A percentile compares a stretch with the other conserved stretches of the same genome.
These are phyloP conservation scores for Parmelia sp. DNA, from an alignment of 495 filamentous ascomycete genomes.

Conservation along the genomic window DNA sequence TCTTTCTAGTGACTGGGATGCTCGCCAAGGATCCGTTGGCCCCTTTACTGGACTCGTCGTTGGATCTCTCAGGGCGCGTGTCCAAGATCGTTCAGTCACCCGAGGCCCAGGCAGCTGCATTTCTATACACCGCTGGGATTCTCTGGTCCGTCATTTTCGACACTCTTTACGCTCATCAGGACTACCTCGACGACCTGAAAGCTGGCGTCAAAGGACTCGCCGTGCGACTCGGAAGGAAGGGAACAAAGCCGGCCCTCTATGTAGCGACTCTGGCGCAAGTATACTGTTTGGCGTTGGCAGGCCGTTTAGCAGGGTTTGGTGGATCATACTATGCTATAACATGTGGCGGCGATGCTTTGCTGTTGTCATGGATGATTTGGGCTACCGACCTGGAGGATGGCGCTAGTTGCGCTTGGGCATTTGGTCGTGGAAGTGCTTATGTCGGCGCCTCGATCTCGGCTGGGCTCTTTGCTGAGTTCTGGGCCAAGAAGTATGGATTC, in stretches of 20 bases:
- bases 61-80: neutral
- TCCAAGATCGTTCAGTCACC: neutral
- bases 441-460: neutral
- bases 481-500: neutral
- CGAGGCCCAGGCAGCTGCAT: neutral
- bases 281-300: neutral
- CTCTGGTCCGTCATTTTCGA: neutral
- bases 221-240: neutral
- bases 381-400: neutral
- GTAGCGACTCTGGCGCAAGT: neutral
- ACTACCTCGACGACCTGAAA: neutral
- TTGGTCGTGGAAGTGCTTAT: neutral
- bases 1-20: neutral
- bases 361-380: neutral
- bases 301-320: neutral
- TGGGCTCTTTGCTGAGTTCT: neutral
- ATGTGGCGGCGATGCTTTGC: neutral
- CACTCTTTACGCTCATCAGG: neutral
- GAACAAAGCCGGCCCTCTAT: neutral
- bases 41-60: neutral
- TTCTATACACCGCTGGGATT: neutral
- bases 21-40: neutral
- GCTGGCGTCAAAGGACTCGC: neutral
- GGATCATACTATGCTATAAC: neutral
- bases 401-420: neutral